Conservation (phyloP, 2,329 filamentous ascomycete genomes). For the Arachnomyces sp. region DNA sequence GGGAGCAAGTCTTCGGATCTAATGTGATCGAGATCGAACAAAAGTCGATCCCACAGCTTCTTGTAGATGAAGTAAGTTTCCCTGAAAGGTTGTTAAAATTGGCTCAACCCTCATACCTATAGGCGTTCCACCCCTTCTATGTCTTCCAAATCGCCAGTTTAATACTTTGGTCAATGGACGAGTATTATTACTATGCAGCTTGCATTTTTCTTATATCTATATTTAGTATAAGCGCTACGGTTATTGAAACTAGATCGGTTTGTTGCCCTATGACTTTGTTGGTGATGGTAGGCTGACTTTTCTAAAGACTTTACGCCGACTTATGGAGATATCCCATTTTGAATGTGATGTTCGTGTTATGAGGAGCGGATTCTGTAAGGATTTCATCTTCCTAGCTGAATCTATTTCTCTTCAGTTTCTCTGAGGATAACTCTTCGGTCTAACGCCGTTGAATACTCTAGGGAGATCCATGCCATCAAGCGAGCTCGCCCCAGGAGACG, state of each 20-base stretch:
- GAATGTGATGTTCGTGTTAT: conserved; percentile 93
- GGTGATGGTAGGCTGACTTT: conserved; percentile 10
- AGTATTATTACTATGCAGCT: conserved; percentile 95
- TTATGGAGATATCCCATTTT: conserved; percentile 87
- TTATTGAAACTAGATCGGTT: conserved; percentile 80
- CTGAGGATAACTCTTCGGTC: background rate
- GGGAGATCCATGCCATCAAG: conserved; percentile 78
- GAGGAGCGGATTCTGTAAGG: conserved; percentile 83
- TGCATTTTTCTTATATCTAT: conserved; percentile 94
- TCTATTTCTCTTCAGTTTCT: background rate
- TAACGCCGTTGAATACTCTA: conserved; percentile 22
- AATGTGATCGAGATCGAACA: conserved; percentile 92
- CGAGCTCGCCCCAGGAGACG: conserved; percentile 88
- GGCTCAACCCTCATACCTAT: conserved; percentile 15
- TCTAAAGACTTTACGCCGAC: conserved; percentile 72
- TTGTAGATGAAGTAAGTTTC: conserved; percentile 70
- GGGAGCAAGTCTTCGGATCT: conserved; percentile 78
- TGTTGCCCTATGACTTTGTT: conserved; percentile 22
- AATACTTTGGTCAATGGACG: conserved; percentile 85
- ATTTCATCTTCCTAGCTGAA: background rate
- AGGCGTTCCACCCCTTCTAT: conserved; percentile 96
- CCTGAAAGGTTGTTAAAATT: conserved; percentile 7
- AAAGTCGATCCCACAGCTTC: conserved; percentile 72
- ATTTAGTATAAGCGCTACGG: conserved; percentile 80
- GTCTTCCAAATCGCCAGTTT: conserved; percentile 95